phyloP scores from a whole-genome alignment of 2,329 filamentous ascomycete genomes.

The Alternaria gansuensis region DNA sequence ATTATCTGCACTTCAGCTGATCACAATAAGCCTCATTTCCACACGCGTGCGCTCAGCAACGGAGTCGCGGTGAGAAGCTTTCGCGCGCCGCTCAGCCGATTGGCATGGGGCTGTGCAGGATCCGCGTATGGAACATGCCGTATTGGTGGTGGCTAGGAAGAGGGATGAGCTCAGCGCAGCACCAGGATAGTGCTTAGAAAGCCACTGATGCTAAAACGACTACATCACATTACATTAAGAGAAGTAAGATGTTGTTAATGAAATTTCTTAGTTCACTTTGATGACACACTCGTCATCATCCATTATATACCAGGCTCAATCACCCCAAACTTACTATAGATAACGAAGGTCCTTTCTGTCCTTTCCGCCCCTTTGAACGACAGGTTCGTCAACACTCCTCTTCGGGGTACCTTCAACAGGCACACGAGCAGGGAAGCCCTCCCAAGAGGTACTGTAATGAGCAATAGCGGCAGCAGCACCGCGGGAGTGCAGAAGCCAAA shows the following conservation, averaged over 20 bases:
- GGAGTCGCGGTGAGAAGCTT: slow-evolving; percentile 3
- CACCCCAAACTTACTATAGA: background rate
- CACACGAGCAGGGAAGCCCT: slow-evolving; percentile 40
- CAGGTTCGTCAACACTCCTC: slow-evolving; percentile 15
- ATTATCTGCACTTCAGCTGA: slow-evolving; percentile 17
- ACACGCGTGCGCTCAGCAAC: slow-evolving; percentile 16
- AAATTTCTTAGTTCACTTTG: background rate
- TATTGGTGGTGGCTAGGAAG: slow-evolving; percentile 7
- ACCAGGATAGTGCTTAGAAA: background rate
- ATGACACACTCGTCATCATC: background rate
- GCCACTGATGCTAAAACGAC: background rate
- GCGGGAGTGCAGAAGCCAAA: slow-evolving; percentile 43
- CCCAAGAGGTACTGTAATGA: slow-evolving; percentile 41
- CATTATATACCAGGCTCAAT: background rate
- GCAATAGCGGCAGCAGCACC: slow-evolving; percentile 50
- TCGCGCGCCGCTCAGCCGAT: slow-evolving; percentile 15
- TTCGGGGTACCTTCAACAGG: slow-evolving; percentile 10
- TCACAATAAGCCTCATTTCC: slow-evolving; percentile 17
- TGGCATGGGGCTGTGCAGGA: slow-evolving; percentile 13
- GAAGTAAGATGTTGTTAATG: background rate
- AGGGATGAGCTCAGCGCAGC: background rate
- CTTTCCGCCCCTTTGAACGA: slow-evolving; percentile 3
- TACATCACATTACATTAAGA: background rate
- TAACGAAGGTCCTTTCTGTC: background rate
- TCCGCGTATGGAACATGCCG: background rate